Base-by-base conservation (phyloP, 805 yeast genomes). In the Kazachstania bromeliacearum region DNA sequence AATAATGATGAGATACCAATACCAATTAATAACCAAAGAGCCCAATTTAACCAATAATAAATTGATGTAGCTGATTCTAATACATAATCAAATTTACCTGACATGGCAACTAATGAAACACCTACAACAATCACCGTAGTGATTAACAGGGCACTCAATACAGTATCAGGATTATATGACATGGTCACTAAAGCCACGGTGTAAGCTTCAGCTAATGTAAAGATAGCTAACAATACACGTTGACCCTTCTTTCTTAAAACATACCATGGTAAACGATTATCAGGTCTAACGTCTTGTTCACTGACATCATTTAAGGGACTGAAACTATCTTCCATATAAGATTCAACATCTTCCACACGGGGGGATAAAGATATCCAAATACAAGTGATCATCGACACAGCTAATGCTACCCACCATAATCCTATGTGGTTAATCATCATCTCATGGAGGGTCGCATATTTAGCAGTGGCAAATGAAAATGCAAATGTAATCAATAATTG, bases 201-300 rank as follows among this genome's bases (percentile, higher is more conserved):
- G 51, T 80, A 81, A 18, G 87, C 73, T 60, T 85, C 95, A 46
- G 75, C 73, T 0, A 80, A 31, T 0, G 96, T 85, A 59, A 85
- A 85, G 0, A 75, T 70, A 1, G 69, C 67, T 36, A 85, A 63
- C 18, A 80, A 61, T 4, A 73, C 37, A 41, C 82, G 60, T 37
- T 58, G 60, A 9, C 47, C 46, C 16, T 46, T 47, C 28, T 44
- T 45, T 8, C 53, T 35, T 5, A 55, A 42, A 16, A 48, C 46
- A 42, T 57, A 51, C 62, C 63, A 54, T 19, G 62, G 60, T 25
- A 42, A 24, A 6, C 18, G 12, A 10, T 17, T 10, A 14, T 26
- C 17, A 10, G 25, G 26, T 12, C 26, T 25, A 10, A 12, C 14
- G 9, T 14, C n/a, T n/a, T n/a, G 7, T 13, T 7, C 13, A 15